A percentile compares a stretch with the other conserved stretches of the same genome.
phyloP scores from a whole-genome alignment of 768 basidiomycete species.

The Agaricus bisporus region DNA sequence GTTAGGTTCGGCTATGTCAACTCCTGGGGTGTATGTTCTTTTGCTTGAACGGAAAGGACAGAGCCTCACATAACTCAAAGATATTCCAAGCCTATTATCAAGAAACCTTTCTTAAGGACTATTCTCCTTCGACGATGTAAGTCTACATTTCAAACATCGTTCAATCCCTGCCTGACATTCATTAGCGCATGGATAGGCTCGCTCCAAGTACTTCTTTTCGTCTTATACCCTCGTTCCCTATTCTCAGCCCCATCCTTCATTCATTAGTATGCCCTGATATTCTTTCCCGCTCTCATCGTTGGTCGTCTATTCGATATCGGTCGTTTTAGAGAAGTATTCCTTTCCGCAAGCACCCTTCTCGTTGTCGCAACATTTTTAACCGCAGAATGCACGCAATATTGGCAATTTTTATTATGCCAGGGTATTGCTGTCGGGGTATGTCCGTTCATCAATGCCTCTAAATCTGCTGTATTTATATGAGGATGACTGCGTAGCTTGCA shows the following conservation, averaged over 20 bases:
- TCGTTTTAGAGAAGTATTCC: slow-evolving; percentile 48
- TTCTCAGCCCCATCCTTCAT: background rate
- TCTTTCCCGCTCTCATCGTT: slow-evolving; percentile 48
- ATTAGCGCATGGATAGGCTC: slow-evolving; percentile 80
- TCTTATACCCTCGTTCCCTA: background rate
- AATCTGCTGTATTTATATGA: background rate
- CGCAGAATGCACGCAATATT: slow-evolving; percentile 54
- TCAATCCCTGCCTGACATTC: background rate
- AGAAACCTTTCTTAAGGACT: background rate
- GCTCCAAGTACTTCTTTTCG: slow-evolving; percentile 40
- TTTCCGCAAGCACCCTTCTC: slow-evolving; percentile 20
- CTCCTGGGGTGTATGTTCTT: slow-evolving; percentile 60
- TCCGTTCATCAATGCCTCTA: background rate
- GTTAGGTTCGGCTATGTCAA: slow-evolving; percentile 62
- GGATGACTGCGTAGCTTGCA: slow-evolving; percentile 25
- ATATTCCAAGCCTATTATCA: slow-evolving; percentile 5
- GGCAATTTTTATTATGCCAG: slow-evolving; percentile 64
- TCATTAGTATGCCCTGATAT: background rate
- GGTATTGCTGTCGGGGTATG: slow-evolving; percentile 53
- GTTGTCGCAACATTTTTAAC: slow-evolving; percentile 45
- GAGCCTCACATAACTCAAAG: background rate
- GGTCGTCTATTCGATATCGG: slow-evolving; percentile 63
- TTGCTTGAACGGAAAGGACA: background rate
- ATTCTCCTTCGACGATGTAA: slow-evolving; percentile 47
- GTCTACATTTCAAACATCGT: background rate